phyloP scores from a whole-genome alignment of 2,329 filamentous ascomycete genomes.

The Tolypocladium ophioglossoides region DNA sequence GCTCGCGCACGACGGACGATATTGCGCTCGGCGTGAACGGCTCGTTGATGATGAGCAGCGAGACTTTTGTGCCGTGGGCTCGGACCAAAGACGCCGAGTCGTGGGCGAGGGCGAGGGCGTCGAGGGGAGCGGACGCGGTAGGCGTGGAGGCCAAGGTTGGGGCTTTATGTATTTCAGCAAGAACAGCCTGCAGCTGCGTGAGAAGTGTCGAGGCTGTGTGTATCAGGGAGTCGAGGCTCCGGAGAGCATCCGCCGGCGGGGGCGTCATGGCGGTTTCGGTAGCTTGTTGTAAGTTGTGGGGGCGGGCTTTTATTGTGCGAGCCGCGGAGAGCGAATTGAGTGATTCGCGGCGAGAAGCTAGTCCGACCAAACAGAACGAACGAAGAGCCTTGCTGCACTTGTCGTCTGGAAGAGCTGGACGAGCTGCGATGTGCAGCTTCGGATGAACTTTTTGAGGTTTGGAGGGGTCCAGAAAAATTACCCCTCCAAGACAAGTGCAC shows the following conservation, averaged over 20 bases:
- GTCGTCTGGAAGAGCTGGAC: background rate
- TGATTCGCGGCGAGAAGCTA: too few relatives aligned
- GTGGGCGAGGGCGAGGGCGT: slow-evolving; percentile 58
- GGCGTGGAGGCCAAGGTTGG: slow-evolving; percentile 2
- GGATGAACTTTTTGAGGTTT: background rate
- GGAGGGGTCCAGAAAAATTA: background rate
- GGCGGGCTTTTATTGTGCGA: background rate
- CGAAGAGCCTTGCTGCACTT: background rate
- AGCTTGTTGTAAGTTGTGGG: background rate
- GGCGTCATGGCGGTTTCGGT: slow-evolving; percentile 11
- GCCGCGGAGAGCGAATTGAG: too few relatives aligned
- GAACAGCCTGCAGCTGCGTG: slow-evolving; percentile 29
- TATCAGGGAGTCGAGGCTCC: slow-evolving; percentile 27
- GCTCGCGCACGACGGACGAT: slow-evolving; percentile 55
- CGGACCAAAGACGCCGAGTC: slow-evolving; percentile 64
- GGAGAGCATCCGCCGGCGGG: slow-evolving; percentile 16
- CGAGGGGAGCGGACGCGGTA: slow-evolving; percentile 20
- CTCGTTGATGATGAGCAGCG: slow-evolving; percentile 73
- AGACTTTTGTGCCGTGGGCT: slow-evolving; percentile 80
- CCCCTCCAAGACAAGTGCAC: background rate
- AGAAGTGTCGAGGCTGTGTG: slow-evolving; percentile 27
- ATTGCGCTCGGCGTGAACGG: slow-evolving; percentile 78
- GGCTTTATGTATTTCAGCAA: slow-evolving; percentile 27
- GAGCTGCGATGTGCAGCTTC: background rate
- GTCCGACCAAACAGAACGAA: too few relatives aligned